These are phyloP conservation scores for Aschersonia sp. DNA, from an alignment of 2,329 filamentous ascomycete genomes.

Conservation along the genomic window DNA sequence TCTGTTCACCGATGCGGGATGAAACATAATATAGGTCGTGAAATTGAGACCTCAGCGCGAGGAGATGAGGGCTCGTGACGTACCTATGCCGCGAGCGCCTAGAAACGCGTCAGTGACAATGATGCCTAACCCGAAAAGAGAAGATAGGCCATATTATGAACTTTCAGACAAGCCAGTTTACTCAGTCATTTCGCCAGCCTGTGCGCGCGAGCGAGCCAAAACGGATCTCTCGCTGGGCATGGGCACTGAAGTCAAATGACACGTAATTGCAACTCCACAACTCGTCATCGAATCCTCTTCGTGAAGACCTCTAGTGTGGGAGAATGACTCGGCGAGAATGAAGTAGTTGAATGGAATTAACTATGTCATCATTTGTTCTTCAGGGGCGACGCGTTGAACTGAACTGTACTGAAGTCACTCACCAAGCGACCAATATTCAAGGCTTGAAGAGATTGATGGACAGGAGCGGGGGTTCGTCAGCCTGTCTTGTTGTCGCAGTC, in stretches of 20 bases:
- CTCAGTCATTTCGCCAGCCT: conserved; percentile 51
- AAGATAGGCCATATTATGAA: not conserved
- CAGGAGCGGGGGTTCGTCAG: too few species aligned
- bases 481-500: too few species aligned
- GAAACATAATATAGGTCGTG: too few species aligned
- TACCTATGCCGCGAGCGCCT: too few species aligned
- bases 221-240: conserved; percentile 34
- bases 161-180: conserved; percentile 50
- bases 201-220: conserved; percentile 26
- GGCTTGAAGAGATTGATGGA: too few species aligned
- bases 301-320: conserved; percentile 45
- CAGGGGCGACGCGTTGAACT: not conserved
- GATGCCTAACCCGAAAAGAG: too few species aligned
- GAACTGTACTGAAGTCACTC: not conserved
- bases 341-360: conserved; percentile 65
- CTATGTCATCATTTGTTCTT: conserved; percentile 25
- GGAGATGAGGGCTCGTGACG: too few species aligned
- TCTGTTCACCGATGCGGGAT: too few species aligned
- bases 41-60: too few species aligned
- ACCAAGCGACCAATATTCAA: too few species aligned
- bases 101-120: too few species aligned
- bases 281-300: conserved; percentile 41
- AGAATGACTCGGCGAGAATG: conserved; percentile 56
- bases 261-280: conserved; percentile 53
- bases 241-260: conserved; percentile 49